Evolutionary conservation across 1,284 basidiomycete species (phyloP).

Genomic region (Trichosporon sp.): DNA sequence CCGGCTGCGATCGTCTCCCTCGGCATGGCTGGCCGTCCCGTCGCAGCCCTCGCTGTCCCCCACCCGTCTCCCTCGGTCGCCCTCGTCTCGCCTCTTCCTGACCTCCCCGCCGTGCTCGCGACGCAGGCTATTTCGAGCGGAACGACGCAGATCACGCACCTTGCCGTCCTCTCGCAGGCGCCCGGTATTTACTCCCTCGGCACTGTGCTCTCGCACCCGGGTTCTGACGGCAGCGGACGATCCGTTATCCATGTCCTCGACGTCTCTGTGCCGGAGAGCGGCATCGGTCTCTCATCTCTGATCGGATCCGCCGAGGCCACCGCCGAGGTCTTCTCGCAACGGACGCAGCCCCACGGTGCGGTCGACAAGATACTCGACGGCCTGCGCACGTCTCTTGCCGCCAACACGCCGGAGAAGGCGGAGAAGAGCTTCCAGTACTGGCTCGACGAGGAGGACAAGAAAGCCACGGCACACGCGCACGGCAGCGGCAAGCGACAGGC

Average conservation of each 20-base stretch:
- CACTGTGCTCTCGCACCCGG: slow-evolving; percentile 27
- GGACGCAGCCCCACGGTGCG: neutral
- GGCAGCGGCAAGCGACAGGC: slow-evolving; percentile 15
- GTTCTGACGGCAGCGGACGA: slow-evolving; percentile 30
- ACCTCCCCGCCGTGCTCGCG: slow-evolving; percentile 40
- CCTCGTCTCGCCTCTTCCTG: slow-evolving; percentile 38
- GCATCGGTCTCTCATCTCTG: slow-evolving; percentile 46
- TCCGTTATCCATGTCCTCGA: slow-evolving; percentile 48
- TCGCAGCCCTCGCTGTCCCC: slow-evolving; percentile 36
- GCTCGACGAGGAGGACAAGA: slow-evolving; percentile 30
- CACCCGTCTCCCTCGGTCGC: slow-evolving; percentile 40
- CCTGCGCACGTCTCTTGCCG: slow-evolving; percentile 18
- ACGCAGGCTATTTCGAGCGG: slow-evolving; percentile 34
- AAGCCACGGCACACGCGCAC: neutral
- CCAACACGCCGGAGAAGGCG: slow-evolving; percentile 27
- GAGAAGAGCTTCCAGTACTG: slow-evolving; percentile 32
- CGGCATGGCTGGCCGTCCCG: slow-evolving; percentile 30
- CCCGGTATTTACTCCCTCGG: slow-evolving; percentile 31
- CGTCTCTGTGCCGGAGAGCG: slow-evolving; percentile 39
- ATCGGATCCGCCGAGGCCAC: slow-evolving; percentile 41
- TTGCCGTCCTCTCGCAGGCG: slow-evolving; percentile 35
- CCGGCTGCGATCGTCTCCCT: slow-evolving; percentile 35
- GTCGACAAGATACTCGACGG: slow-evolving; percentile 26
- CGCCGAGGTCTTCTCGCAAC: slow-evolving; percentile 31
- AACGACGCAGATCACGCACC: slow-evolving; percentile 35